A percentile compares a stretch with the other conserved stretches of the same genome.
Evolutionary conservation across 768 basidiomycete genomes (phyloP).

Genomic region (Lyophyllum decastes): DNA sequence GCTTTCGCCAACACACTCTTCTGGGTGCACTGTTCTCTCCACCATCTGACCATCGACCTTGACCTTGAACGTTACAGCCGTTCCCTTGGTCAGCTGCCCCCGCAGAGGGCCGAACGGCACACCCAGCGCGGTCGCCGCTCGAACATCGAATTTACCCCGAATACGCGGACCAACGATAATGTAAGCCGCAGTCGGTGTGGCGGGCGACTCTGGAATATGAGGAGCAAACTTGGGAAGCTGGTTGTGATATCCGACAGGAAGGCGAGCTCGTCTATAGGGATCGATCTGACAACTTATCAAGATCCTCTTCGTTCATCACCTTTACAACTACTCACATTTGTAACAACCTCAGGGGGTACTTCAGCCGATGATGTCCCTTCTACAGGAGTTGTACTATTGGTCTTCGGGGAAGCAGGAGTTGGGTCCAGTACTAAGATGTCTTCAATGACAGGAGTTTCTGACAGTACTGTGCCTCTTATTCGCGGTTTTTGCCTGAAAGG

Average conservation of each 20-base stretch:
- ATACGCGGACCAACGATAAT: slow-evolving; percentile 52
- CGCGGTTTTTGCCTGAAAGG: not conserved
- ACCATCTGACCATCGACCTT: slow-evolving; percentile 41
- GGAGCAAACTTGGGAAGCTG: slow-evolving; percentile 38
- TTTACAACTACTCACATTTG: slow-evolving; percentile 6
- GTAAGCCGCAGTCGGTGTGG: slow-evolving; percentile 44
- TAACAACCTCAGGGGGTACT: not conserved
- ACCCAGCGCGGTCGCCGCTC: slow-evolving; percentile 63
- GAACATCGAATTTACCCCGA: slow-evolving; percentile 72
- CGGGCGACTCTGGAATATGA: slow-evolving; percentile 18
- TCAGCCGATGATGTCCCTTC: not conserved
- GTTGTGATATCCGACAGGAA: slow-evolving; percentile 34
- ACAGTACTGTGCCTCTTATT: not conserved
- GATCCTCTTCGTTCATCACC: not conserved
- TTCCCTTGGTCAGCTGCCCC: slow-evolving; percentile 63
- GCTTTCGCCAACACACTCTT: slow-evolving; percentile 59
- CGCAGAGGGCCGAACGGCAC: slow-evolving; percentile 61
- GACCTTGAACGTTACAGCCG: slow-evolving; percentile 57
- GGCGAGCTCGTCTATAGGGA: slow-evolving; percentile 25
- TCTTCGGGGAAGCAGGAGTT: not conserved
- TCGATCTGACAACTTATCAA: slow-evolving; percentile 21
- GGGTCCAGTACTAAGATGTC: not conserved
- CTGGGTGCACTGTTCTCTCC: slow-evolving; percentile 54
- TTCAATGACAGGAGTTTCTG: not conserved
- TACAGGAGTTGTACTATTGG: not conserved